Percentiles rank a stretch among this genome's conserved stretches.
Evolutionary conservation across 2,329 filamentous ascomycete genomes (phyloP).

Genomic region (Aspergillus pseudoglaucus): DNA sequence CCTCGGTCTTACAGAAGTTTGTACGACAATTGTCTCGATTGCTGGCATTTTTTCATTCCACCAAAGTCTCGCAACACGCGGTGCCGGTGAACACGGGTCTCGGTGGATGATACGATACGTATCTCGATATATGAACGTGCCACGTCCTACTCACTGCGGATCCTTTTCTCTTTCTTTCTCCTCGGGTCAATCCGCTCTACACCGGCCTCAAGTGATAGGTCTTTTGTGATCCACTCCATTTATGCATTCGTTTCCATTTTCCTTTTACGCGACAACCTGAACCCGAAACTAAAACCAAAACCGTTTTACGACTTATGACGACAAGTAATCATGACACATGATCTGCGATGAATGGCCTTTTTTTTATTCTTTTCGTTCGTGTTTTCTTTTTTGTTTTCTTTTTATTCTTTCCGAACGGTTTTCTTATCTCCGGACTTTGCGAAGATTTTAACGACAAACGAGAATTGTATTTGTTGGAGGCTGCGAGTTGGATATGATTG

Average conservation of each 20-base stretch:
- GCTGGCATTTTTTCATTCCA: conserved; percentile 1
- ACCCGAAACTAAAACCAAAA: conserved; percentile 1
- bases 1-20: conserved; percentile 14
- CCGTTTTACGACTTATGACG: conserved; percentile 7
- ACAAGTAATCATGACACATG: conserved; percentile 8
- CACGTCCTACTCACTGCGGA: background rate
- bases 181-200: background rate
- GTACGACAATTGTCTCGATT: conserved; percentile 4
- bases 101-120: background rate
- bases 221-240: background rate
- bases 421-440: no score
- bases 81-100: background rate
- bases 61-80: background rate
- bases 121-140: background rate
- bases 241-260: background rate
- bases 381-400: background rate
- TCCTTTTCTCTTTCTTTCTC: background rate
- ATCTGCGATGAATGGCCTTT: conserved; percentile 1
- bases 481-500: no score
- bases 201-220: background rate
- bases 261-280: background rate
- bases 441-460: no score
- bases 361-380: background rate
- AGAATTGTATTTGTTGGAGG: no score
- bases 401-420: background rate